phyloP scores from a whole-genome alignment of 139 green algal genomes.

The Closterium sp. region DNA sequence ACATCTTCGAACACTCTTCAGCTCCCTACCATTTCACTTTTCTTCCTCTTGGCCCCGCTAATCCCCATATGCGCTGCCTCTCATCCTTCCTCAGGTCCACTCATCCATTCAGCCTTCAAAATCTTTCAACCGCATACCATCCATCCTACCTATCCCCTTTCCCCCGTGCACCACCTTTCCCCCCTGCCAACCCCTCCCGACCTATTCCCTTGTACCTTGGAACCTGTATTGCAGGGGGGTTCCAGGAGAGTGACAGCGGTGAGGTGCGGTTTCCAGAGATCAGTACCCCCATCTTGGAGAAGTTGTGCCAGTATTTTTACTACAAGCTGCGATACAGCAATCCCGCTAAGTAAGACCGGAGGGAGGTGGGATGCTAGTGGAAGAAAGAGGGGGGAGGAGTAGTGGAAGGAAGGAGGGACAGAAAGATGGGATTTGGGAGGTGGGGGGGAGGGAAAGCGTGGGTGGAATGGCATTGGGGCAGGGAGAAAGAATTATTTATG shows the following conservation, averaged over 20 bases:
- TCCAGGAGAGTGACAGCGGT: conserved; percentile 86
- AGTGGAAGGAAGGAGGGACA: neutral
- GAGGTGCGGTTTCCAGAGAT: conserved; percentile 93
- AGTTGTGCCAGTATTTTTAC: conserved; percentile 97
- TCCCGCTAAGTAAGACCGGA: conserved; percentile 48
- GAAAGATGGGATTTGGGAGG: neutral
- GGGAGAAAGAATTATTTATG: too few relatives aligned
- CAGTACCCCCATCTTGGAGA: conserved; percentile 85
- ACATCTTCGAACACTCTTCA: too few relatives aligned
- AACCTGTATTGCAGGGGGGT: conserved; percentile 67
- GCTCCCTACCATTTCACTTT: too few relatives aligned
- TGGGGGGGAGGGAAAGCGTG: neutral
- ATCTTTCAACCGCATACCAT: neutral
- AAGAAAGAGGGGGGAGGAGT: neutral
- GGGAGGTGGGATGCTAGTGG: neutral
- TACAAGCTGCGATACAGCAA: conserved; percentile 94
- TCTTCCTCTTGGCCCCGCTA: too few relatives aligned
- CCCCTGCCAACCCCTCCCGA: neutral
- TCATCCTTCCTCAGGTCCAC: neutral
- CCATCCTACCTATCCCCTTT: neutral
- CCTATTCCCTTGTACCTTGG: neutral
- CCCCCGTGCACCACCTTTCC: neutral
- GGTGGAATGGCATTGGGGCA: too few relatives aligned
- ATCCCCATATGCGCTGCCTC: too few relatives aligned
- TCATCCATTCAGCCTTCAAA: too few relatives aligned